Evolutionary conservation across 106 monocot species (phyloP), one percentile per base, ranked within the genome.

Genomic region (Dendrobium officinale): DNA sequence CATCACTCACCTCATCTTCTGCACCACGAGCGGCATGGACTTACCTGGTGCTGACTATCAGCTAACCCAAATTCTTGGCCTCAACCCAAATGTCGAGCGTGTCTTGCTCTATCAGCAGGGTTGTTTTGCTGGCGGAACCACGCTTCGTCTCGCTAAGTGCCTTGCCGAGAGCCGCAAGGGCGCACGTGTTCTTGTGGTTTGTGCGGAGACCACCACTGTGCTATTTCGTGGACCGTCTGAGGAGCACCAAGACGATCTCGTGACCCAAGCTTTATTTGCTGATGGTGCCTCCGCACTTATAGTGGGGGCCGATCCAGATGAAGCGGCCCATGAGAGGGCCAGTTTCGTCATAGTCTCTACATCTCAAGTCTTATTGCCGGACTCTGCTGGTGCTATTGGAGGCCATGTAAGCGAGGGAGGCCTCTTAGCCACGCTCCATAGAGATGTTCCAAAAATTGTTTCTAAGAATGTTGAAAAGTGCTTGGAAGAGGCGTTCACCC

Each of bases 11-110:
- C 77, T 77, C 17, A 42, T 77, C 77, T 77, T 55, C 54, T 77
- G 77, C 77, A 77, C 77, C 47, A 77, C 77, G 13, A 77, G 49
- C 77, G 77, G 77, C 31, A 55, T 77, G 77, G 77, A 77, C 77
- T 19, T 77, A 6, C 77, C 77, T 8, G 77, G 47, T 17, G 77
- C 77, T 8, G 77, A 77, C 54, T 77, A 54, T 24, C 77, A 77
- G 49, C 41, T 74, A 42, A 43, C 42, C 41, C 41, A 43, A 74
- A 22, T 74, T 43, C 74, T 74, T 6, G 74, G 74, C 74, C 74
- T 74, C 74, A 74, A 74, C 74, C 74, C 41, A 17, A 43, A 74
- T 11, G 19, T 74, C n/a, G 33, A 70, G 70, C 70, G 70, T 31
- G 27, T 70, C 70, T 17, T 37, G 70, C 70, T 70, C 2, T 70